Evolutionary conservation across 768 basidiomycete genomes (phyloP).

Genomic region (Boletus sp.): DNA sequence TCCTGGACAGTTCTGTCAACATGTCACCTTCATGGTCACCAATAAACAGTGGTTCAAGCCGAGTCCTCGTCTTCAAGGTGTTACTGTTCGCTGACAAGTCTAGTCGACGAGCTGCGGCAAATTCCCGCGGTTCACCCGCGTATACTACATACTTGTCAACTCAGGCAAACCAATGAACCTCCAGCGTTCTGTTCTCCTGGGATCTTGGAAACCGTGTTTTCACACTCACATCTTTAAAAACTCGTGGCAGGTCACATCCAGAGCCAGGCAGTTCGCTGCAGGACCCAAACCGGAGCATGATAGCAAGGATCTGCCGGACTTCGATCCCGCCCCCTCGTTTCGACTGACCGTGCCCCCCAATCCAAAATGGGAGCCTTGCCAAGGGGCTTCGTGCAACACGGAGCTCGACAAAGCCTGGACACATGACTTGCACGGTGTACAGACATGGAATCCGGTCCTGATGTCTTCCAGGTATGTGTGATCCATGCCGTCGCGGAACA

Average conservation of each 20-base stretch:
- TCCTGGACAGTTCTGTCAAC: background rate
- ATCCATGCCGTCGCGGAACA: conserved; percentile 8
- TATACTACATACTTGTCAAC: background rate
- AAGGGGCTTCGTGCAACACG: conserved; percentile 29
- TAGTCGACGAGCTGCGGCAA: background rate
- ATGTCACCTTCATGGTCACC: background rate
- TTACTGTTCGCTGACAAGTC: background rate
- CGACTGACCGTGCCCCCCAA: conserved; percentile 37
- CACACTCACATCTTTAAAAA: background rate
- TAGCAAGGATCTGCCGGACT: conserved; percentile 10
- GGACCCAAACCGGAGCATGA: background rate
- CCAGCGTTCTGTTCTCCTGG: background rate
- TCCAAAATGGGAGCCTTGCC: conserved; percentile 43
- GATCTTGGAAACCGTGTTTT: background rate
- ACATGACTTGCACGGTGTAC: conserved; percentile 35
- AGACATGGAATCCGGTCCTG: conserved; percentile 39
- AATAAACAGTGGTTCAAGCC: background rate
- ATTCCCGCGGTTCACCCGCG: background rate
- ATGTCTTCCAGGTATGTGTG: conserved; percentile 29
- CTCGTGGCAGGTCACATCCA: background rate
- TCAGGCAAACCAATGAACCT: background rate
- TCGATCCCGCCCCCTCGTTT: conserved; percentile 30
- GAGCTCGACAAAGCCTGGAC: conserved; percentile 27
- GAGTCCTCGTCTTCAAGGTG: background rate
- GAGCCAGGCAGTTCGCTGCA: conserved; percentile 3